A percentile compares a stretch with the other conserved stretches of the same genome.
These are phyloP conservation scores for Tritrichomonas foetus DNA, from an alignment of 208 protist genomes.

Conservation along the genomic window DNA sequence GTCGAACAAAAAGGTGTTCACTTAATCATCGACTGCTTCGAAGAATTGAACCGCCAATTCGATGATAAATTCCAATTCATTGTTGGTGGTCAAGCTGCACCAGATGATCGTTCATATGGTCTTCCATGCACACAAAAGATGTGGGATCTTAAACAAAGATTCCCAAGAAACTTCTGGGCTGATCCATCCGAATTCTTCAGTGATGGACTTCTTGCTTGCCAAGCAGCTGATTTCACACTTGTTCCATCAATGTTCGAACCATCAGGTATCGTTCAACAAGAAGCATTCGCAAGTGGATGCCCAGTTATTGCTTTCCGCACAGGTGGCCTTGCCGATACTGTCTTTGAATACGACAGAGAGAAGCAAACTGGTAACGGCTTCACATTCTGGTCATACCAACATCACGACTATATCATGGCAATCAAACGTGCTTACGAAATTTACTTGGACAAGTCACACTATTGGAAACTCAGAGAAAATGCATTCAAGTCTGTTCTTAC, in stretches of 20 bases:
- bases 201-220: neutral
- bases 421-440: neutral
- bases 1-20: constrained; percentile 10
- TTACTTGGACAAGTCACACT: neutral
- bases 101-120: constrained; percentile 5
- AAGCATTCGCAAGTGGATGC: neutral
- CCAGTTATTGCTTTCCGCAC: constrained; percentile 4
- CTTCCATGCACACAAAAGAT: neutral
- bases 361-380: constrained; percentile 8
- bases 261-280: constrained; percentile 14
- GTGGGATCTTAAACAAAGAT: constrained; percentile 7
- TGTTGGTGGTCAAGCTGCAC: neutral
- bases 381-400: neutral
- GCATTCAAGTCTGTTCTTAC: neutral
- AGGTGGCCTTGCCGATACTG: constrained; percentile 1
- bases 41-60: constrained; percentile 12
- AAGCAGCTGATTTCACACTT: neutral
- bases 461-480: neutral
- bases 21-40: neutral
- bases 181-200: constrained; percentile 15
- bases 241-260: constrained; percentile 28
- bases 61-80: neutral
- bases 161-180: neutral
- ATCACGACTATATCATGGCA: neutral
- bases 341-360: constrained; percentile 37